Conservation (phyloP, 2,329 filamentous ascomycete genomes). For the Fusarium beomiforme region DNA sequence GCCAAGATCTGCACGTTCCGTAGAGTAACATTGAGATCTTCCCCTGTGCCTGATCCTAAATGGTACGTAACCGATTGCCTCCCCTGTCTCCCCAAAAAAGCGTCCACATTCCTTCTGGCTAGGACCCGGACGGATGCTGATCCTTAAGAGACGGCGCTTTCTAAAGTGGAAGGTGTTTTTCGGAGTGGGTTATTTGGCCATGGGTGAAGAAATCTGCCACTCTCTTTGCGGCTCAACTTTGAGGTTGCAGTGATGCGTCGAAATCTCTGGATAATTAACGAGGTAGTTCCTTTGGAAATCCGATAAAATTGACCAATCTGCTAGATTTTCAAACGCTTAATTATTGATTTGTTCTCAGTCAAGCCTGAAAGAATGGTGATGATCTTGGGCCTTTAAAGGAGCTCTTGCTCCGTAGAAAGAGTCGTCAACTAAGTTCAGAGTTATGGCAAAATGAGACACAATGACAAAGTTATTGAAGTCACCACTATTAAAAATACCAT, state of each 20-base stretch:
- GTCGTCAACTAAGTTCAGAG: not conserved
- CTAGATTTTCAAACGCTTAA: not conserved
- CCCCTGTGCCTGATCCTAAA: not conserved
- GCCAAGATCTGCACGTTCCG: conserved; percentile 11
- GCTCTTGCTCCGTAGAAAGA: not conserved
- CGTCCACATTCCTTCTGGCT: not conserved
- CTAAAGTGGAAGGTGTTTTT: not conserved
- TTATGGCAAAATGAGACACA: not conserved
- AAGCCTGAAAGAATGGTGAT: not conserved
- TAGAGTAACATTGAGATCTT: conserved; percentile 14
- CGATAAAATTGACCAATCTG: not conserved
- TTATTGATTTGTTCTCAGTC: not conserved
- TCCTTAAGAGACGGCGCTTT: not conserved
- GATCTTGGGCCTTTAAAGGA: not conserved
- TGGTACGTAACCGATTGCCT: not conserved
- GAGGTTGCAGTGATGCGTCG: not conserved
- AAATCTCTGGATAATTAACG: not conserved
- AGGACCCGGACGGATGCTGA: not conserved
- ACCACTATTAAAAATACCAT: not conserved
- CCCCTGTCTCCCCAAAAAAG: not conserved
- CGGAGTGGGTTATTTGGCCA: not conserved
- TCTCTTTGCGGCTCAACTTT: not conserved
- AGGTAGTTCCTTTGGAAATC: not conserved
- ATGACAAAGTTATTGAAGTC: not conserved
- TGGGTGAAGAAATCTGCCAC: not conserved